phyloP scores from a whole-genome alignment of 2,329 filamentous ascomycete species.

The Aspergillus ibericus region DNA sequence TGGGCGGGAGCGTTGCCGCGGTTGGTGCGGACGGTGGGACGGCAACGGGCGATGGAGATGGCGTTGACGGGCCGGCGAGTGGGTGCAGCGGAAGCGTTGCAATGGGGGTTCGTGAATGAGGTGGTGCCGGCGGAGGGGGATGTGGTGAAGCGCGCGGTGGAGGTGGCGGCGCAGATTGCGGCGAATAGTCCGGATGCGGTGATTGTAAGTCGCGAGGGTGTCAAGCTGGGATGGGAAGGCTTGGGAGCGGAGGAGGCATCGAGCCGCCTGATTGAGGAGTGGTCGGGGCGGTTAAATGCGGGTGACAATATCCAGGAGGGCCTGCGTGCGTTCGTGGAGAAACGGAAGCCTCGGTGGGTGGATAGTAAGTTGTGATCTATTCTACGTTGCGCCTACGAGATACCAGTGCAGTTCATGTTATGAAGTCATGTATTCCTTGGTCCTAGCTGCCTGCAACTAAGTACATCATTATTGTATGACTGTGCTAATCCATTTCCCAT shows the following conservation, averaged over 20 bases:
- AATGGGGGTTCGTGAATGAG: conserved; percentile 70
- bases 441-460: conserved; percentile 22
- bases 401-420: neutral
- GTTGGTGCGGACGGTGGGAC: conserved; percentile 64
- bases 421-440: conserved; percentile 6
- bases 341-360: conserved; percentile 65
- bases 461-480: conserved; percentile 17
- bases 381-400: neutral
- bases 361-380: conserved; percentile 37
- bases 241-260: conserved; percentile 65
- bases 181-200: conserved; percentile 73
- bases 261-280: conserved; percentile 55
- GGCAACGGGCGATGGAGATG: conserved; percentile 71
- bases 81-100: conserved; percentile 58
- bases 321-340: conserved; percentile 73
- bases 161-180: conserved; percentile 62
- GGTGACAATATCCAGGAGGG: conserved; percentile 76
- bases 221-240: conserved; percentile 72
- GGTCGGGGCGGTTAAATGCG: conserved; percentile 60
- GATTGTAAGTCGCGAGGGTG: conserved; percentile 69
- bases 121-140: conserved; percentile 39
- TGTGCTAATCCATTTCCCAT: conserved; percentile 19
- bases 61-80: conserved; percentile 65
- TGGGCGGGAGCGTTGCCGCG: conserved; percentile 70
- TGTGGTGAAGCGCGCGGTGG: conserved; percentile 51